phyloP scores from a whole-genome alignment of 1,284 basidiomycete species.

The Ceratobasidium theobromae region DNA sequence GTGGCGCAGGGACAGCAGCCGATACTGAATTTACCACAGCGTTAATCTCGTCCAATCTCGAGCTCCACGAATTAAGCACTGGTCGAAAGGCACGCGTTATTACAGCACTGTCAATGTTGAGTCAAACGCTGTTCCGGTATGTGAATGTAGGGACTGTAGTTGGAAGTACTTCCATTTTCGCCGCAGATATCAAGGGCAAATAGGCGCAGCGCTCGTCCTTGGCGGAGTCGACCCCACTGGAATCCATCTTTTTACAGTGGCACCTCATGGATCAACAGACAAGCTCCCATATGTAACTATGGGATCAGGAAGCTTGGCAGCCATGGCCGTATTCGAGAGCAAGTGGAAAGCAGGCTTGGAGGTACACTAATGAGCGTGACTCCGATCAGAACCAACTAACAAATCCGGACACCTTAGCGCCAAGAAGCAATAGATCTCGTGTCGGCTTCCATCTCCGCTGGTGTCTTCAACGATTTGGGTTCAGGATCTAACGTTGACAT shows the following conservation, averaged over 20 bases:
- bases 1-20: constrained; percentile 97
- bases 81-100: constrained; percentile 88
- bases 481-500: constrained; percentile 98
- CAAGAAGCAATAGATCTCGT: constrained; percentile 84
- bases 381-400: background rate
- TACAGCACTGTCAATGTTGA: constrained; percentile 98
- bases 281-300: constrained; percentile 99
- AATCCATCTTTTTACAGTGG: constrained; percentile 93
- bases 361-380: constrained; percentile 48
- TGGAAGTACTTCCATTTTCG: background rate
- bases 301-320: constrained; percentile 94
- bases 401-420: constrained; percentile 51
- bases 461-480: constrained; percentile 99
- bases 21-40: constrained; percentile 97
- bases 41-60: constrained; percentile 90
- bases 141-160: constrained; percentile 37
- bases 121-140: constrained; percentile 81
- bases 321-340: constrained; percentile 97
- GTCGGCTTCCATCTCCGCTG: constrained; percentile 84
- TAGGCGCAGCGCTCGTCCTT: constrained; percentile 96
- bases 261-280: constrained; percentile 97
- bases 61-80: constrained; percentile 81
- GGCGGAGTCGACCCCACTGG: constrained; percentile 94
- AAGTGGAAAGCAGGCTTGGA: constrained; percentile 83
- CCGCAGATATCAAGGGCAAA: constrained; percentile 86